Conservation (phyloP, 768 basidiomycete species). For the Tylopilus cervinicoccineus region DNA sequence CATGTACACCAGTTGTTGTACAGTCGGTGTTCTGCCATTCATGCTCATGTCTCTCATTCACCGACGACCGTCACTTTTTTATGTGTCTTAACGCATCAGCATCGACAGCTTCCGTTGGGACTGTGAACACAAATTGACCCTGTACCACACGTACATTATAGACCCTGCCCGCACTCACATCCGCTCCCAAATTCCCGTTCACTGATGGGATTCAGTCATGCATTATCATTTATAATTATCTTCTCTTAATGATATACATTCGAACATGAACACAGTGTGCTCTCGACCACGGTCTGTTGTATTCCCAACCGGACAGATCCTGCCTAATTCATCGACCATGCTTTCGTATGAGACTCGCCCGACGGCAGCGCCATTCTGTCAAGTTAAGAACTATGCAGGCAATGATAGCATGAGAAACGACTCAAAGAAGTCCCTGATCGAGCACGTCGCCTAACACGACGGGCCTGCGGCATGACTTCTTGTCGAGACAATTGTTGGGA, state of each 20-base stretch:
- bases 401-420: no score
- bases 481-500: no score
- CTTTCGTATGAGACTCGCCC: no score
- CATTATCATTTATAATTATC: constrained; percentile 28
- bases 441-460: no score
- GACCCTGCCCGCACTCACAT: constrained; percentile 15
- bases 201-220: constrained; percentile 23
- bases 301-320: no score
- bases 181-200: constrained; percentile 19
- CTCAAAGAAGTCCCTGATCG: no score
- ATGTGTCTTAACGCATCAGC: constrained; percentile 19
- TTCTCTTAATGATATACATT: constrained; percentile 25
- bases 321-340: no score
- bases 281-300: no score
- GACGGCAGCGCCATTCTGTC: no score
- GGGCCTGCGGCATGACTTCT: no score
- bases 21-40: constrained; percentile 18
- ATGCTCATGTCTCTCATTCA: constrained; percentile 15
- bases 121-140: constrained; percentile 10
- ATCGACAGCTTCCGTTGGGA: constrained; percentile 7
- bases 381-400: no score
- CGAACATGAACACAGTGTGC: neutral
- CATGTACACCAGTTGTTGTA: constrained; percentile 24
- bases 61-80: constrained; percentile 20
- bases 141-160: constrained; percentile 8